Evolutionary conservation across 768 basidiomycete genomes (phyloP), one percentile per base, ranked within the genome.

Genomic region (Lentinus tigrinus): DNA sequence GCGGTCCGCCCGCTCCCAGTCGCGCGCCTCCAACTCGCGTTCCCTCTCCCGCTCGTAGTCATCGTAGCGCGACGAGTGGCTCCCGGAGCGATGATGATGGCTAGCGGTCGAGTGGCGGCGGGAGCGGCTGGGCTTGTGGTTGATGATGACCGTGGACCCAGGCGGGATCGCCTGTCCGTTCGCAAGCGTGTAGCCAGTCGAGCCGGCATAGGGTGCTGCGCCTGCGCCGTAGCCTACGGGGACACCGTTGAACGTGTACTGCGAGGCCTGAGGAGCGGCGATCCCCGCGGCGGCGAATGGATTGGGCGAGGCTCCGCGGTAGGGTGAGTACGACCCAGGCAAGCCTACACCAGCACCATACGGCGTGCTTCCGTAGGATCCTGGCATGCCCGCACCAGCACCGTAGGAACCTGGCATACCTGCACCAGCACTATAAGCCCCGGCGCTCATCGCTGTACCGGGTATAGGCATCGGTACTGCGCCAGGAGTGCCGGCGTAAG

Each of bases 141-240:
- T 47, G 48, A 65, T 55, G 48, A 69, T 64, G 52, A 69, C 61
- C 14, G 68, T 67, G 43, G 68, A 65, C 14, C 66, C 68, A 6
- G 63, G 57, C 1, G 62, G 60, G 8, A 47, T 46, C 2, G 23
- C 27, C 27, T 40, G 60, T 40, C 56, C 63, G 42, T 51, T 53
- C 52, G 49, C 54, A 14, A 62, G 42, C n/a, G 49, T 19, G 19
- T 60, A 60, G 13, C 53, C 48, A 4, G 46, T 40, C 2, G 44
- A 51, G 40, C 47, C 58, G 38, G 24, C 51, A 24, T 47, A 44
- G 3, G 31, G 43, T 2, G 27, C 51, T 14, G 34, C 56, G 11
- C 46, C 46, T 16, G 24, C 47, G 3, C 28, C 48, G 24, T 50
- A 42, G 8, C 49, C 50, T 4, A 42, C 57, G 4, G 48, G 48